phyloP scores from a whole-genome alignment of 148 eudicot genomes.

The Selenicereus undatus region DNA sequence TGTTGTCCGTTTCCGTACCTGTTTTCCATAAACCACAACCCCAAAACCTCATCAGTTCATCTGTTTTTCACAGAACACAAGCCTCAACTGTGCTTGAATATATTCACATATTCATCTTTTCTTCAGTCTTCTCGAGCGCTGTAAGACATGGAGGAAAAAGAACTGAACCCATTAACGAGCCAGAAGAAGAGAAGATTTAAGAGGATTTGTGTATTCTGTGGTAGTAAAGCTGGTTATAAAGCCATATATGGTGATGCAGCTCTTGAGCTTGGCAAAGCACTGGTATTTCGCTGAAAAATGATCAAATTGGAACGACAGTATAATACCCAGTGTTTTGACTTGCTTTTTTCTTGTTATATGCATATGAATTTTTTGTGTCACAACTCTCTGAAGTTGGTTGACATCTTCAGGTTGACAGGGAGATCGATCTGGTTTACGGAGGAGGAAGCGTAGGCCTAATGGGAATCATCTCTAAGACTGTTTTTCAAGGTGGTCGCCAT shows the following conservation, averaged over 20 bases:
- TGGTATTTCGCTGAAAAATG: constrained; percentile 35
- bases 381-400: background rate
- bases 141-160: constrained; percentile 33
- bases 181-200: constrained; percentile 39
- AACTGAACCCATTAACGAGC: constrained; percentile 18
- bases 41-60: background rate
- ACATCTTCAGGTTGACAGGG: constrained; percentile 48
- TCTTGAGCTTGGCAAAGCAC: constrained; percentile 54
- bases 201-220: constrained; percentile 71
- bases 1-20: constrained; percentile 17
- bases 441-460: constrained; percentile 82
- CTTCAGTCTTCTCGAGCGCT: constrained; percentile 6
- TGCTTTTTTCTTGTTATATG: background rate
- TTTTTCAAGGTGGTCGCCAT: constrained; percentile 64
- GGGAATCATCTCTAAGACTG: constrained; percentile 76
- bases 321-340: background rate
- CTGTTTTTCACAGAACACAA: constrained; percentile 9
- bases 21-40: background rate
- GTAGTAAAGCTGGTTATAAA: constrained; percentile 62
- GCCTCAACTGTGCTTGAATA: background rate
- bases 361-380: background rate
- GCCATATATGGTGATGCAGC: constrained; percentile 67
- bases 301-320: background rate
- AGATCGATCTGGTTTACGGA: constrained; percentile 67
- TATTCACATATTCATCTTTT: background rate